Base-by-base conservation (phyloP, 2,329 filamentous ascomycete genomes). In the Sphaerulina musiva region DNA sequence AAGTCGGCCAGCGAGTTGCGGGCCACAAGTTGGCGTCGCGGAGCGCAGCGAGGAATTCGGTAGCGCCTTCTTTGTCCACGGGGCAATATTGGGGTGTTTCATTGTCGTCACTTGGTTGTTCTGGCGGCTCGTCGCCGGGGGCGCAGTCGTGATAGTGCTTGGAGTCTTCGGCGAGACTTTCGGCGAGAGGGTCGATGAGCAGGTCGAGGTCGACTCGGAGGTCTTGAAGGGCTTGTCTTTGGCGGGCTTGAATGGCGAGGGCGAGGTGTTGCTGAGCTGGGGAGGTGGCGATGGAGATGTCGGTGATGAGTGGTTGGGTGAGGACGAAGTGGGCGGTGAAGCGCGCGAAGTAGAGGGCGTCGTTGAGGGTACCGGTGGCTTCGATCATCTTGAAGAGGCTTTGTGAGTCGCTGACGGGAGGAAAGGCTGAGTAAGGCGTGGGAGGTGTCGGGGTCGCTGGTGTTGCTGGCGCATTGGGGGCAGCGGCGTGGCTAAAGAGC, bases 21-120 rank as follows among this genome's bases (percentile, higher is more conserved):
- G 66, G 66, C 65, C 65, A 68, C 31, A 68, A 55, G 2, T 56
- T 53, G 3, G 59, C 61, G 45, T 67, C 62, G 12, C 64, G 57
- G 10, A 68, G 54, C 2, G 62, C 59, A 11, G 60, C 59, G 17
- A 68, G 62, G 42, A 57, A 67, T 6, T 51, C 41, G 0, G 55
- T 60, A 2, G 59, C 59, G 39, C 48, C 55, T 26, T 63, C 59
- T 20, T 57, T 55, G 48, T 67, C 66, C 26, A 67, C 61, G 2
- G 45, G 47, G 53, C 65, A 68, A 29, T 29, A 29, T 29, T 29
- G 26, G 48, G 48, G 3, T 39, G 14, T 6, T 41, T 34, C 17
- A 39, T 34, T 41, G 26, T 29, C 5, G 26, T 4, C 5, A 4
- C 5, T 29, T 2, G 6, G 4, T 29, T 29, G 5, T 29, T 53